These are phyloP conservation scores for Salvia sclarea DNA, from an alignment of 305 asterid genomes.

Conservation along the genomic window DNA sequence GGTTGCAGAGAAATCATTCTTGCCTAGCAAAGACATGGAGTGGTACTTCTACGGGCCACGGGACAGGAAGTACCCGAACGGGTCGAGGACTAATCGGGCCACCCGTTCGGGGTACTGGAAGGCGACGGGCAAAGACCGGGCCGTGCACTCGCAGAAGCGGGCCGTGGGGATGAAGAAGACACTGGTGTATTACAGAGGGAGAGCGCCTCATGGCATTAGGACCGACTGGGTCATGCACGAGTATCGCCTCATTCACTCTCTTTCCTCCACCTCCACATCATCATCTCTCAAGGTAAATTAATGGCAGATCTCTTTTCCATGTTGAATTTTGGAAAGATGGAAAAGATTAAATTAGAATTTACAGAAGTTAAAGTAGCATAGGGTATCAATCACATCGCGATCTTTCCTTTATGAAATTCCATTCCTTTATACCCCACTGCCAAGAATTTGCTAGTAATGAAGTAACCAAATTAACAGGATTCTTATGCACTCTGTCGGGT, in stretches of 20 bases:
- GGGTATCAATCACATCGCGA: not conserved
- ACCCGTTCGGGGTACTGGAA: conserved; percentile 73
- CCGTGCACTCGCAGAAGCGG: conserved; percentile 55
- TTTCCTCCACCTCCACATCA: conserved; percentile 29
- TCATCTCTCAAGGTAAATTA: conserved; percentile 50
- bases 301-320: too few relatives aligned
- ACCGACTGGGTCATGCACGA: conserved; percentile 84
- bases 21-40: conserved; percentile 73
- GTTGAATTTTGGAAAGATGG: too few relatives aligned
- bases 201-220: conserved; percentile 75
- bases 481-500: conserved; percentile 68
- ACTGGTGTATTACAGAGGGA: conserved; percentile 68
- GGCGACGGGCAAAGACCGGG: conserved; percentile 75
- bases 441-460: too few relatives aligned
- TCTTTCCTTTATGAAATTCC: conserved; percentile 1
- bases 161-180: conserved; percentile 77
- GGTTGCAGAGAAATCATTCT: conserved; percentile 53
- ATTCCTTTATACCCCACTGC: too few relatives aligned
- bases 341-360: too few relatives aligned
- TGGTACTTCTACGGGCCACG: conserved; percentile 75
- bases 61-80: conserved; percentile 68
- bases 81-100: conserved; percentile 65
- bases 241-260: conserved; percentile 53
- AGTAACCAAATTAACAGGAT: too few relatives aligned
- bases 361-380: not conserved